Evolutionary conservation across 2,329 filamentous ascomycete species (phyloP).

Genomic region (Phialophora tarda): DNA sequence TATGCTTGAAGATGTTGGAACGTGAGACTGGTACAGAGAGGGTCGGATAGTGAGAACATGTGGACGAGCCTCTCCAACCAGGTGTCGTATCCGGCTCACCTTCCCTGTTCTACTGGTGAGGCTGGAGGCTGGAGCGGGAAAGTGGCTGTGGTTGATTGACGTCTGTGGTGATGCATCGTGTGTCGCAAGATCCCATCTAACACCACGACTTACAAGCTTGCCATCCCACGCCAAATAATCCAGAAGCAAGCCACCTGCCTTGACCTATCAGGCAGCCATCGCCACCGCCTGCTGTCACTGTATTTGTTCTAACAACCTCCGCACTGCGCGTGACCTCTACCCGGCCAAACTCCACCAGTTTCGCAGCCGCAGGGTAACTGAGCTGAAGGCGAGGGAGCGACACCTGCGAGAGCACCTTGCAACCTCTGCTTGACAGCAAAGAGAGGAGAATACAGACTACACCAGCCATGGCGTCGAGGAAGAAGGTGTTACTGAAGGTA

Average conservation of each 20-base stretch:
- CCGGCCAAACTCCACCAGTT: conserved; percentile 6
- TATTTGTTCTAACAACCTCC: neutral
- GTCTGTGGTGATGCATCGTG: conserved; percentile 2
- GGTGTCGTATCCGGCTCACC: conserved; percentile 25
- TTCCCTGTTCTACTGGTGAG: conserved; percentile 12
- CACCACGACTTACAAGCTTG: neutral
- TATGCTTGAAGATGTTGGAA: neutral
- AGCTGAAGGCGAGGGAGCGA: conserved; percentile 9
- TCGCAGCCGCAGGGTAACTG: conserved; percentile 9
- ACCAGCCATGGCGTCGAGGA: conserved; percentile 72
- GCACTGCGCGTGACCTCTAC: conserved; percentile 19
- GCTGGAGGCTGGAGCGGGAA: conserved; percentile 6
- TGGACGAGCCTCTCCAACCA: neutral
- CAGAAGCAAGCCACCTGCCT: neutral
- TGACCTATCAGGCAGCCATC: neutral
- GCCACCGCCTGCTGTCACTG: neutral
- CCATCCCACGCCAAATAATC: neutral
- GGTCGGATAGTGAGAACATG: conserved; percentile 3
- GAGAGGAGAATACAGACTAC: conserved; percentile 4
- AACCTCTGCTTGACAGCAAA: neutral
- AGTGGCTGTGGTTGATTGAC: conserved; percentile 6
- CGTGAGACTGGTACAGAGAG: neutral
- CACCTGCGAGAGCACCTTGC: neutral
- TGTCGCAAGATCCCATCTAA: conserved; percentile 10
- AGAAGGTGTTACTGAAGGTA: conserved; percentile 93